phyloP scores from a whole-genome alignment of 2,329 filamentous ascomycete species.

The Arthroderma sp. region DNA sequence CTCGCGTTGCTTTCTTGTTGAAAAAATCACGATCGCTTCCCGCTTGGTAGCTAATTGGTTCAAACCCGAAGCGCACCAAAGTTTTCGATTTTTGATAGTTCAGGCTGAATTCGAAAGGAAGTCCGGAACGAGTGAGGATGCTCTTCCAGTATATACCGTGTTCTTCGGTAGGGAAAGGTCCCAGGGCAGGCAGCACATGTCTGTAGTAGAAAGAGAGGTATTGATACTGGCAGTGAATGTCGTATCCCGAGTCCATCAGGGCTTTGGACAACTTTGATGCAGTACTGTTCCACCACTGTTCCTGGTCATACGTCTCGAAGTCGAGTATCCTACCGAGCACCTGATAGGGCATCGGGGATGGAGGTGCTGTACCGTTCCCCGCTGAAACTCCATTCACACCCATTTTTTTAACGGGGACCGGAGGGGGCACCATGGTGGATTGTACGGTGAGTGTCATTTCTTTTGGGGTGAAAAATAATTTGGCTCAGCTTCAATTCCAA shows the following conservation, averaged over 20 bases:
- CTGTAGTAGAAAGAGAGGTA: slow-evolving; percentile 9
- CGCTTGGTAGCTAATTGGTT: slow-evolving; percentile 1
- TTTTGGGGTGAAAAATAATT: too few relatives aligned
- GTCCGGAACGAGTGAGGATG: slow-evolving; percentile 2
- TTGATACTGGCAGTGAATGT: slow-evolving; percentile 11
- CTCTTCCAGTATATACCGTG: neutral
- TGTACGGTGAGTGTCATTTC: too few relatives aligned
- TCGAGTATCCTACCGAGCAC: too few relatives aligned
- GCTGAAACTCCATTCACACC: too few relatives aligned
- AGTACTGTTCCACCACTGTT: slow-evolving; percentile 14
- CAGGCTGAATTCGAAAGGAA: slow-evolving; percentile 9
- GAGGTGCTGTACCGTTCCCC: too few relatives aligned
- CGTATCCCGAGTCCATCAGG: slow-evolving; percentile 9
- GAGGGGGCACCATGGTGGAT: too few relatives aligned
- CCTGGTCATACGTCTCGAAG: slow-evolving; percentile 5
- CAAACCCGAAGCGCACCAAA: slow-evolving; percentile 6
- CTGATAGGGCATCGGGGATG: too few relatives aligned
- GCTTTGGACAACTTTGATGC: slow-evolving; percentile 11
- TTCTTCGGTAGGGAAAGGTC: slow-evolving; percentile 7
- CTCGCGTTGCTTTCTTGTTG: slow-evolving; percentile 2
- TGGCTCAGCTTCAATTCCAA: too few relatives aligned
- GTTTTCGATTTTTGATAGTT: slow-evolving; percentile 6
- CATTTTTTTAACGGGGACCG: too few relatives aligned
- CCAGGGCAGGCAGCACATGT: slow-evolving; percentile 12
- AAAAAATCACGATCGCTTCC: slow-evolving; percentile 5